Conservation (phyloP, 495 filamentous ascomycete species). For the Penicillium cinerascens region DNA sequence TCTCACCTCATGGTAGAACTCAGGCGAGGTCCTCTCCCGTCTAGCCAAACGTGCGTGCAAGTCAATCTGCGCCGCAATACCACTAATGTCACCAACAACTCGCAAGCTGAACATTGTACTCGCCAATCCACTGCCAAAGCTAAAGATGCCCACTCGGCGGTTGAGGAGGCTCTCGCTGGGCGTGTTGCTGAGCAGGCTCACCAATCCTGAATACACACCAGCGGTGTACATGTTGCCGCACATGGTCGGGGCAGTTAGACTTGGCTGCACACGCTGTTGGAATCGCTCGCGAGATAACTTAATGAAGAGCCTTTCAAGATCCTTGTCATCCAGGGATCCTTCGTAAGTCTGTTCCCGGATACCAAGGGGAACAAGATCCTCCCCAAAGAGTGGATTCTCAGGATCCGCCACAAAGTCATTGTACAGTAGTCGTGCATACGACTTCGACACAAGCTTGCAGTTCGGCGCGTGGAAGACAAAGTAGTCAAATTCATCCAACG, state of each 20-base stretch:
- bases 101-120: slow-evolving; percentile 75
- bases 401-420: slow-evolving; percentile 73
- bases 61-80: slow-evolving; percentile 63
- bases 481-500: slow-evolving; percentile 90
- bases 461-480: slow-evolving; percentile 92
- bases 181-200: slow-evolving; percentile 11
- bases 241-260: slow-evolving; percentile 9
- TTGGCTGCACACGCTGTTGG: slow-evolving; percentile 2
- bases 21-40: slow-evolving; percentile 62
- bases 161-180: slow-evolving; percentile 59
- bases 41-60: slow-evolving; percentile 62
- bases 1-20: slow-evolving; percentile 74
- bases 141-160: slow-evolving; percentile 76
- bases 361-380: not conserved
- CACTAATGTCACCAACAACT: slow-evolving; percentile 61
- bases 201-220: slow-evolving; percentile 8
- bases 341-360: slow-evolving; percentile 3
- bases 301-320: slow-evolving; percentile 1
- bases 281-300: not conserved
- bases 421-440: slow-evolving; percentile 89
- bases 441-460: slow-evolving; percentile 95
- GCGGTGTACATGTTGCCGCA: slow-evolving; percentile 19
- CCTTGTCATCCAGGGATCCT: slow-evolving; percentile 2
- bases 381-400: not conserved
- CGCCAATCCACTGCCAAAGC: slow-evolving; percentile 81